Evolutionary conservation across 768 basidiomycete species (phyloP), one percentile per base, ranked within the genome.

Genomic region (Lactarius akahatsu): DNA sequence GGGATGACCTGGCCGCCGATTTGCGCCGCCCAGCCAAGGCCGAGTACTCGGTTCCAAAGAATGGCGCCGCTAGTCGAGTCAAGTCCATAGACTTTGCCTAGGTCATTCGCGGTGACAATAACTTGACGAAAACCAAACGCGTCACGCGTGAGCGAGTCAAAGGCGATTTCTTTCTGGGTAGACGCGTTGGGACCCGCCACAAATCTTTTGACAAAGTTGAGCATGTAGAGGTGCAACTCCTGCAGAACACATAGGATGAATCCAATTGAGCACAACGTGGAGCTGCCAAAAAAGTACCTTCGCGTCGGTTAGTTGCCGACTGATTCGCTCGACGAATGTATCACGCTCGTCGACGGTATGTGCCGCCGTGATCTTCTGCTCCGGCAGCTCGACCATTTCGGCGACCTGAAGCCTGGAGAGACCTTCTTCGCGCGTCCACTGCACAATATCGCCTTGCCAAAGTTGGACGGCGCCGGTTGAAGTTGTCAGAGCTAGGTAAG

Each of bases 41-140:
- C 91, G 2, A 96, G 80, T 2, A 91, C 78, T 11, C 86, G 85
- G 69, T 84, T 88, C 95, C 95, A 98, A 1, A 96, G 72, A 36
- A 93, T 80, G 2, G 82, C 79, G 0, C 95, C 95, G 54, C 81
- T 90, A 11, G 86, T 83, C 1, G 91, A 89, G 71, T 97, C 94
- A 52, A 98, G 76, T 0, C 87, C 95, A 72, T 87, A 94, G 0
- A 95, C 70, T 72, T 92, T 94, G 2, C 94, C 93, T 34, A 83
- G 79, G 0, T 79, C 70, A 3, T 91, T 93, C 0, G 87, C 90
- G 7, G 80, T 82, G 4, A 96, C 83, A 55, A 96, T 83, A 34
- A 97, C 75, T 73, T 97, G 92, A 43, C 89, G 82, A 77, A 97
- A 93, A 0, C 94, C 94, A 73, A 96, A 96, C 0, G 87, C 76